Conservation (phyloP, 345 rosid genomes). For the Sisymbrium irio region DNA sequence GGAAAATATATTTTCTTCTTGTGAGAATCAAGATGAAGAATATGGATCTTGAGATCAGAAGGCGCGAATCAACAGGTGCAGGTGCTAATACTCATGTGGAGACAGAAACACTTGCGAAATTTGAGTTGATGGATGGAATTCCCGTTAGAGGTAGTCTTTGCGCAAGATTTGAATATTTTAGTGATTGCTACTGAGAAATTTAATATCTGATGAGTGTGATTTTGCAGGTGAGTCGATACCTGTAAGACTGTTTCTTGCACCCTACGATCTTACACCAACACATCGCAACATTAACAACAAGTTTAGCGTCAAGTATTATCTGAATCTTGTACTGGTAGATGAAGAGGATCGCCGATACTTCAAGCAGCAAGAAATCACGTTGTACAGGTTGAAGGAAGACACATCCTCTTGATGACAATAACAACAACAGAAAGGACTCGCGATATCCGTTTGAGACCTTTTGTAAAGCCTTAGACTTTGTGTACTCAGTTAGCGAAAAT, state of each 20-base stretch:
- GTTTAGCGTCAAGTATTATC: conserved; percentile 92
- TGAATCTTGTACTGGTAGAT: conserved; percentile 95
- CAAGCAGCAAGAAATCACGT: conserved; percentile 93
- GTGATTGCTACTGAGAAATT: not conserved
- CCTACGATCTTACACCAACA: conserved; percentile 96
- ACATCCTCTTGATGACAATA: conserved; percentile 20
- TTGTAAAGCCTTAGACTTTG: conserved; percentile 33
- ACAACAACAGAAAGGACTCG: conserved; percentile 4
- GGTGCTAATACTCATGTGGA: conserved; percentile 97
- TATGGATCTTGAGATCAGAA: conserved; percentile 98
- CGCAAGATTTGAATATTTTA: not conserved
- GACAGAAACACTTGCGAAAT: conserved; percentile 96
- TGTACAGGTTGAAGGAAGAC: conserved; percentile 77
- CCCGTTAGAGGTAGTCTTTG: conserved; percentile 79
- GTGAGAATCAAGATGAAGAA: conserved; percentile 98
- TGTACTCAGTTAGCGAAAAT: conserved; percentile 13
- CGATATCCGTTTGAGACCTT: not conserved
- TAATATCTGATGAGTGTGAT: conserved; percentile 1
- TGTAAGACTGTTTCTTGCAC: conserved; percentile 87
- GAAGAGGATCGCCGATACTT: conserved; percentile 98
- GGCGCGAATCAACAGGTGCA: conserved; percentile 95
- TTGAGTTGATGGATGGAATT: conserved; percentile 99
- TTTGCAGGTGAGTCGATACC: conserved; percentile 95
- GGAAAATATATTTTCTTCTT: conserved; percentile 96
- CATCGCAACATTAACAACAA: conserved; percentile 97